phyloP scores from a whole-genome alignment of 768 basidiomycete genomes.

The Hemileccinum impolitum region DNA sequence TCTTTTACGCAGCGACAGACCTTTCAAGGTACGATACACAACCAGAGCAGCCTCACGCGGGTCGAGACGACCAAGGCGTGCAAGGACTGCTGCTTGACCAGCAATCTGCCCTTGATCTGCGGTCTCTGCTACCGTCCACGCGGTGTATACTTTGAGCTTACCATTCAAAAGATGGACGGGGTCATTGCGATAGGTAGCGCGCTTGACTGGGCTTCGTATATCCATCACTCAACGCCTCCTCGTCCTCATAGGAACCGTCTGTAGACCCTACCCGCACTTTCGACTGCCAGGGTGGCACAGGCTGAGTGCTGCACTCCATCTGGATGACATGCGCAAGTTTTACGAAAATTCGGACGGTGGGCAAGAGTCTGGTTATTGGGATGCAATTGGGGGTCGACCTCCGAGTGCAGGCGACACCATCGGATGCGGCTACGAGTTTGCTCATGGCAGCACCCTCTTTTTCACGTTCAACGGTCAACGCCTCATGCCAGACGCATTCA shows the following conservation, averaged over 20 bases:
- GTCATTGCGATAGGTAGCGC: conserved; percentile 52
- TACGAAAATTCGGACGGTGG: conserved; percentile 67
- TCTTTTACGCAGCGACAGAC: conserved; percentile 9
- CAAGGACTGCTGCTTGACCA: conserved; percentile 51
- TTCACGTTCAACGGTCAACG: conserved; percentile 62
- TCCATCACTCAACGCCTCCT: neutral
- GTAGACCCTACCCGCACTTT: conserved; percentile 62
- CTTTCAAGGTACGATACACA: conserved; percentile 44
- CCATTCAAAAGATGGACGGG: conserved; percentile 54
- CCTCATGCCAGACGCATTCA: conserved; percentile 50
- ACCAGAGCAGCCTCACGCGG: conserved; percentile 37
- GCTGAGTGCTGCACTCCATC: conserved; percentile 59
- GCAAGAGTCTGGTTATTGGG: conserved; percentile 39
- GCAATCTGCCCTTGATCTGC: conserved; percentile 56
- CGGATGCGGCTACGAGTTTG: conserved; percentile 64
- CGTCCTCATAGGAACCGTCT: conserved; percentile 51
- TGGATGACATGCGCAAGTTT: conserved; percentile 73
- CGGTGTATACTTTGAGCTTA: conserved; percentile 64
- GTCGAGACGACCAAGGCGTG: conserved; percentile 44
- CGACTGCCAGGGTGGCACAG: conserved; percentile 73
- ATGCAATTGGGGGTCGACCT: conserved; percentile 21
- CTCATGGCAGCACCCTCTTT: conserved; percentile 46
- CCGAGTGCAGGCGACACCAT: conserved; percentile 48
- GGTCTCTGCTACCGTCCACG: conserved; percentile 54
- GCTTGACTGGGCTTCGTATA: no score